A percentile compares a stretch with the other conserved stretches of the same genome.
Conservation (phyloP, 2,329 filamentous ascomycete genomes). For the Hysterium pulicare region DNA sequence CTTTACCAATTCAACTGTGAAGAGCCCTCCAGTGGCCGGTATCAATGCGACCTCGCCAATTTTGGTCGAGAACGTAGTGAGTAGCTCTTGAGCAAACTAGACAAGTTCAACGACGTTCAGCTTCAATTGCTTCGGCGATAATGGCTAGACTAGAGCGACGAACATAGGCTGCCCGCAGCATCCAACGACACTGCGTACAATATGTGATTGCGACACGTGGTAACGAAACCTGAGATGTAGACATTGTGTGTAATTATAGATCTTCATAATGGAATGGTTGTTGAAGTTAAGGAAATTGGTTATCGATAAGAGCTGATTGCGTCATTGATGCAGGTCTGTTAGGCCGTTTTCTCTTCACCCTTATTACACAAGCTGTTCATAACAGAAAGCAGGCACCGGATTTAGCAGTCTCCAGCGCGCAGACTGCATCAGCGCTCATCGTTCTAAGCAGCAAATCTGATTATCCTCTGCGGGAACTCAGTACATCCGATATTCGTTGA, state of each 20-base stretch:
- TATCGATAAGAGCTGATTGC: neutral
- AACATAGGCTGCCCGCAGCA: slow-evolving; percentile 82
- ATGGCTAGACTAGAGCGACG: slow-evolving; percentile 18
- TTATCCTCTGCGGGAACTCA: neutral
- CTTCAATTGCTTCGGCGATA: neutral
- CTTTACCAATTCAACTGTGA: slow-evolving; percentile 64
- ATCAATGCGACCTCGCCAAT: slow-evolving; percentile 86
- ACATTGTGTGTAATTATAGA: slow-evolving; percentile 12
- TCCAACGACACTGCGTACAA: slow-evolving; percentile 94
- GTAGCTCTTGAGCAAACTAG: slow-evolving; percentile 89
- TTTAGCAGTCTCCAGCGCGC: no score
- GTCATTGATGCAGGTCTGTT: neutral
- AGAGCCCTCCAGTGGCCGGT: slow-evolving; percentile 79
- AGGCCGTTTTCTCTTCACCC: neutral
- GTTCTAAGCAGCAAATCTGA: neutral
- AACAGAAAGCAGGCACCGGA: no score
- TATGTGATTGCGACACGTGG: slow-evolving; percentile 85
- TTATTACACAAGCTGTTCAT: neutral
- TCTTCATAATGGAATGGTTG: neutral
- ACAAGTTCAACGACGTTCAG: neutral
- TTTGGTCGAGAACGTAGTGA: slow-evolving; percentile 82
- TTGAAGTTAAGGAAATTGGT: neutral
- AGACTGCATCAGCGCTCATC: neutral
- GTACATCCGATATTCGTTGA: neutral
- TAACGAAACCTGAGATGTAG: slow-evolving; percentile 38